phyloP scores from a whole-genome alignment of 163 green algal species.

The Coccomyxa subellipsoidea region DNA sequence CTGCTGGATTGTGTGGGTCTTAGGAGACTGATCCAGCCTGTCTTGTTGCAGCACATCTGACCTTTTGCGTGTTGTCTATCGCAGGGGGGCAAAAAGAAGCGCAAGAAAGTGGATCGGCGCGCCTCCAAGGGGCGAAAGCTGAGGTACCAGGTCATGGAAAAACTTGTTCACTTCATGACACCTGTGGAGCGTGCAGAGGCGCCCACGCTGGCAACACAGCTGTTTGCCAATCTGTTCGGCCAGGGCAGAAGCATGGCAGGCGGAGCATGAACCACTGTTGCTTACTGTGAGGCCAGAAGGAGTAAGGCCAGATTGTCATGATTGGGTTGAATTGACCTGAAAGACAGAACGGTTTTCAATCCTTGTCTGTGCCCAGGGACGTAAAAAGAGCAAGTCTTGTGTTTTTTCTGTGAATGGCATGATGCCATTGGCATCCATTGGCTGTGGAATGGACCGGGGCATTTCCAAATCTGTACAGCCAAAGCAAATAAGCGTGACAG shows the following conservation, averaged over 20 bases:
- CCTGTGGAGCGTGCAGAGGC: slow-evolving; percentile 50
- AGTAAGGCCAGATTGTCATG: no score
- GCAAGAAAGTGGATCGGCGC: slow-evolving; percentile 78
- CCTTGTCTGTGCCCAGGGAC: no score
- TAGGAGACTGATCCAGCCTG: not conserved
- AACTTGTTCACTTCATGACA: slow-evolving; percentile 94
- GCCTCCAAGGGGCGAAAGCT: slow-evolving; percentile 91
- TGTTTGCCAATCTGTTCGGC: slow-evolving; percentile 90
- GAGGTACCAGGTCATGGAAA: slow-evolving; percentile 78
- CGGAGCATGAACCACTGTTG: not conserved
- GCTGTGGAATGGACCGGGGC: no score
- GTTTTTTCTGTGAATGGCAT: no score
- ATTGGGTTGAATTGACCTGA: no score
- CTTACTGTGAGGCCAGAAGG: no score
- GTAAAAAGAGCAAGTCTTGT: no score
- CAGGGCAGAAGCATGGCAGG: not conserved
- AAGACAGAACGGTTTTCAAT: no score
- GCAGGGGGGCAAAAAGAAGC: slow-evolving; percentile 54
- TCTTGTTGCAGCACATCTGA: not conserved
- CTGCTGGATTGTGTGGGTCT: not conserved
- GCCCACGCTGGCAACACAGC: slow-evolving; percentile 66
- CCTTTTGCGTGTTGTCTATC: not conserved
- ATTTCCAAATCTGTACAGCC: no score
- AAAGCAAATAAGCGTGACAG: no score
- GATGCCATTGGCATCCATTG: no score